Base-by-base conservation (phyloP, 2,329 filamentous ascomycete genomes). In the Colletotrichum liaoningense region DNA sequence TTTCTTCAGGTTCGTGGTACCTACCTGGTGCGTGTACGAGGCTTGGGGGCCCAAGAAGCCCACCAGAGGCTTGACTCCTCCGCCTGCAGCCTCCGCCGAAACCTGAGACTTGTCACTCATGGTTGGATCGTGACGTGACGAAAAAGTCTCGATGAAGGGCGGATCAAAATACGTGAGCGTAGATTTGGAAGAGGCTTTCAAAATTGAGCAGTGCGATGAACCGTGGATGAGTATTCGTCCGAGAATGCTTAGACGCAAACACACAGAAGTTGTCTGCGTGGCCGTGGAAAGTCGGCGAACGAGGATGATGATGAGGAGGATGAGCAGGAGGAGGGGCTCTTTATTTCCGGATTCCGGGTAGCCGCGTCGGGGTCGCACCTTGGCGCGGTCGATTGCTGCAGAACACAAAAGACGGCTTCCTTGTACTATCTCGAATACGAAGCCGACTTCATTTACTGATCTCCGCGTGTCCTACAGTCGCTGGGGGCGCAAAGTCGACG, bases 1-100 rank as follows among this genome's bases (percentile, higher is more conserved):
- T 3, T 19, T 16, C 14, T 55, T 60, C 35, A 38, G 19, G 33
- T 52, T 46, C 9, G 65, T 72, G 80, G 75, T 81, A 87, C 86
- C 84, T 88, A 87, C 86, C 84, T 88, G 86, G 72, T 88, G 86
- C 56, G 86, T 86, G 77, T 88, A 88, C 63, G 86, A 88, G 19
- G 86, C 83, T 58, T 82, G 78, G 35, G 86, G 86, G 24, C 86
- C 86, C n/a, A 88, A 79, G 78, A 86, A 88, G 77, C 84, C 85
- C 72, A 88, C 87, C 42, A 84, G 77, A 16, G 84, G 84, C 58
- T 58, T 66, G 28, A 14, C 69, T 42, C 52, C 55, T 26, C 56
- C 62, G 26, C 52, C 62, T 42, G 54, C 63, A 35, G 46, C 42
- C 26, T 62, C 67, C 35, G n/a, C 67, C 42, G 42, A 46, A 38